phyloP scores from a whole-genome alignment of 2,329 filamentous ascomycete genomes.

The Penicillium palitans region DNA sequence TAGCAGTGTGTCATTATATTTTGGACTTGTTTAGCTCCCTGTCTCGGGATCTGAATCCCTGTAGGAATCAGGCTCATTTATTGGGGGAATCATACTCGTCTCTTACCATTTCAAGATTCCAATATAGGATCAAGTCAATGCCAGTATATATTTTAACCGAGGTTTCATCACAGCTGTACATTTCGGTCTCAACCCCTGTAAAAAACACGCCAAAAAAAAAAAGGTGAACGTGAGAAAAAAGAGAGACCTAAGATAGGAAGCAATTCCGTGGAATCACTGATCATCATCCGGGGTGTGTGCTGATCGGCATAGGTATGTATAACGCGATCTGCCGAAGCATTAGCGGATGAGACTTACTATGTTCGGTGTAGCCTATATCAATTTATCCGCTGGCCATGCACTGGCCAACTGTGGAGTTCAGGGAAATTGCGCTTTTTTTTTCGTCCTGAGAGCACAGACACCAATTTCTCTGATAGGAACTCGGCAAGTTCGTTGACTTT shows the following conservation, averaged over 20 bases:
- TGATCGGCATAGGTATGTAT: conserved; percentile 5
- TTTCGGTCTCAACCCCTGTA: not conserved
- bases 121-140: not conserved
- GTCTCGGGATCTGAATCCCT: conserved; percentile 20
- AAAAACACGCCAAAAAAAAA: not conserved
- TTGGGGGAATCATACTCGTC: not conserved
- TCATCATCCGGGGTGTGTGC: conserved; percentile 15
- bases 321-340: conserved; percentile 27
- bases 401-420: conserved; percentile 20
- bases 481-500: conserved; percentile 14
- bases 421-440: conserved; percentile 11
- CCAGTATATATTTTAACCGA: not conserved
- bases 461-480: conserved; percentile 1
- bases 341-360: conserved; percentile 27
- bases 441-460: conserved; percentile 19
- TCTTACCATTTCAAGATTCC: conserved; percentile 1
- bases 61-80: conserved; percentile 3
- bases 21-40: not conserved
- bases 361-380: conserved; percentile 20
- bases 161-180: not conserved
- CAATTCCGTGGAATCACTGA: not conserved
- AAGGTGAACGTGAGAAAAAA: not conserved
- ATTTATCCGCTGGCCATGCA: conserved; percentile 6
- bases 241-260: not conserved
- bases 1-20: not conserved